phyloP scores from a whole-genome alignment of 129 eudicot genomes.

The Centella asiatica region DNA sequence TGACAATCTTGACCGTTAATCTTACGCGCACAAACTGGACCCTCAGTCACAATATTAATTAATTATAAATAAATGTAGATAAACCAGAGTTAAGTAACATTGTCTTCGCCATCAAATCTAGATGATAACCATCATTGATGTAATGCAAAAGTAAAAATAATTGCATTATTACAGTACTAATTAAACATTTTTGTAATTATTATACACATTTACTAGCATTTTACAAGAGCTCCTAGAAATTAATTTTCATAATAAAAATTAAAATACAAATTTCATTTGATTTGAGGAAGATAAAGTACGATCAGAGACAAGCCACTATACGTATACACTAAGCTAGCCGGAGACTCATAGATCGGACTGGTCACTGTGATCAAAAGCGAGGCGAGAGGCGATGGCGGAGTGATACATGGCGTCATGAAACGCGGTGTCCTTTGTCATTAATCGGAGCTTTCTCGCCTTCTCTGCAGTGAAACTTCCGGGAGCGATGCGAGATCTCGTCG shows the following conservation, averaged over 20 bases:
- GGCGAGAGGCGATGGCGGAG: constrained; percentile 80
- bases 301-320: no score
- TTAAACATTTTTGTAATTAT: neutral
- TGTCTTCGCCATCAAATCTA: neutral
- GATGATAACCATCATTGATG: neutral
- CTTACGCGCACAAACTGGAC: no score
- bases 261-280: no score
- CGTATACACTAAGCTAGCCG: no score
- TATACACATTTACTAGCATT: neutral
- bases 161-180: neutral
- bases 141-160: neutral
- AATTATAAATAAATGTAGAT: no score
- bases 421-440: constrained; percentile 44
- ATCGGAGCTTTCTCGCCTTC: constrained; percentile 62
- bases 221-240: neutral
- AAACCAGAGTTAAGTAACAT: no score
- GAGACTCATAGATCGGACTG: constrained; percentile 12
- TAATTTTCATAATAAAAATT: neutral
- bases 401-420: constrained; percentile 86
- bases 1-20: no score
- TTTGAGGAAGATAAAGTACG: neutral
- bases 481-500: constrained; percentile 20
- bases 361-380: constrained; percentile 63
- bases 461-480: constrained; percentile 58
- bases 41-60: no score